Base-by-base conservation (phyloP, 495 filamentous ascomycete species). In the Trypethelium eluteriae region DNA sequence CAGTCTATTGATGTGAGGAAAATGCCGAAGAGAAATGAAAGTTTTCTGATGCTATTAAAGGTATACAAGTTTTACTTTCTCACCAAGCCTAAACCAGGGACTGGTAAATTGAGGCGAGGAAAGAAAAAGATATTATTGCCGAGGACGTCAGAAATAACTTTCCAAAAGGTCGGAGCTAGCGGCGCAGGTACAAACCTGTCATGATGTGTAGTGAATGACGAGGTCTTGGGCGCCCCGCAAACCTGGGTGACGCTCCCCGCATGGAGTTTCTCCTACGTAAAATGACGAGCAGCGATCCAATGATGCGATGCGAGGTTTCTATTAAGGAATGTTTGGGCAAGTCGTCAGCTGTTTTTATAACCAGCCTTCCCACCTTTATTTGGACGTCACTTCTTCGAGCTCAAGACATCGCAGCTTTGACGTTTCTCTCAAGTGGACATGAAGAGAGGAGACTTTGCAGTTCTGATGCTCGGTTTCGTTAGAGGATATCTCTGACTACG, bases 181-280 rank as follows among this genome's bases (percentile, higher is more conserved):
- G 32, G 32, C 53, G 53, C 53, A 59, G n/a, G 32, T 59, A 59
- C 53, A 4, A 14, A 7, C 0, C 32, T 32, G 0, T 35, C 53
- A 35, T 36, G 32, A 59, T 36, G 53, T 35, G 32, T 36, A 18
- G 18, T 59, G 53, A 36, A 59, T 59, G 53, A 59, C 53, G 53
- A 59, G 32, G 18, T 36, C 25, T 35, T 59, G 32, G 5, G 34
- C 32, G 18, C 53, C 32, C n/a, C n/a, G 53, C 53, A 32, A 34
- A 44, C 14, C 41, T 44, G 41, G 41, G 6, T 14, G 1, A 7
- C 14, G 41, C 53, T 32, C 53, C 6, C 53, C 25, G 6, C 11
- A 59, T 53, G 49, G 41, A 36, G 53, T 59, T 59, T 59, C 32
- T 59, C 5, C 6, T 59, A 59, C 53, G 53, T 59, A 59, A 59